These are phyloP conservation scores for Beauveria sp. DNA, from an alignment of 2,329 filamentous ascomycete genomes.

Conservation along the genomic window DNA sequence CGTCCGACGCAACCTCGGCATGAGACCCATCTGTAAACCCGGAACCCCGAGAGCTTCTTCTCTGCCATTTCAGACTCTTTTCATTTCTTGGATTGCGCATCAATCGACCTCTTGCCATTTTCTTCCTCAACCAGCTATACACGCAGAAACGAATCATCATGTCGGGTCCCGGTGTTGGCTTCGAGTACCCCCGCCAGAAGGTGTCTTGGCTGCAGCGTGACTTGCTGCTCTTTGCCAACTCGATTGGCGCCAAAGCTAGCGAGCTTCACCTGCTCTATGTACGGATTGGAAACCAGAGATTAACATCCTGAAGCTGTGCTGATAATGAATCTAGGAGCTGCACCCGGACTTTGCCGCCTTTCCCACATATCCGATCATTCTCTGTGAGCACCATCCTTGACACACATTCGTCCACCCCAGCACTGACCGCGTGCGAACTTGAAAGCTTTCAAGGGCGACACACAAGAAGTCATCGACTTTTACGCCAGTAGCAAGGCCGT, in stretches of 20 bases:
- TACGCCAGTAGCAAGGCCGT: slow-evolving; percentile 60
- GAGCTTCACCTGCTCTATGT: slow-evolving; percentile 93
- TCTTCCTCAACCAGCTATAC: not conserved
- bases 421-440: slow-evolving; percentile 7
- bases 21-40: slow-evolving; percentile 4
- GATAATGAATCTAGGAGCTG: slow-evolving; percentile 54
- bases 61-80: not conserved
- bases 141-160: slow-evolving; percentile 16
- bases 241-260: slow-evolving; percentile 75
- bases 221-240: slow-evolving; percentile 80
- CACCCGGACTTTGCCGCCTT: slow-evolving; percentile 82
- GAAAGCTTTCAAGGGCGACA: slow-evolving; percentile 65
- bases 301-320: not conserved
- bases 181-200: slow-evolving; percentile 67
- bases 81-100: not conserved
- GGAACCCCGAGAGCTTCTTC: not conserved
- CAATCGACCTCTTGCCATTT: not conserved
- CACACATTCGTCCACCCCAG: not conserved
- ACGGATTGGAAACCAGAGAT: slow-evolving; percentile 22
- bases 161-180: slow-evolving; percentile 55
- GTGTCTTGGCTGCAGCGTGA: slow-evolving; percentile 86
- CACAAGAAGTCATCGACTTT: slow-evolving; percentile 76
- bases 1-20: slow-evolving; percentile 10
- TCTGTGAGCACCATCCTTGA: slow-evolving; percentile 46
- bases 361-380: slow-evolving; percentile 77